Percentiles rank a stretch among this genome's conserved stretches.
These are phyloP conservation scores for Hsuehochloa calcarea DNA, from an alignment of 176 grass and related monocot genomes.

Conservation along the genomic window DNA sequence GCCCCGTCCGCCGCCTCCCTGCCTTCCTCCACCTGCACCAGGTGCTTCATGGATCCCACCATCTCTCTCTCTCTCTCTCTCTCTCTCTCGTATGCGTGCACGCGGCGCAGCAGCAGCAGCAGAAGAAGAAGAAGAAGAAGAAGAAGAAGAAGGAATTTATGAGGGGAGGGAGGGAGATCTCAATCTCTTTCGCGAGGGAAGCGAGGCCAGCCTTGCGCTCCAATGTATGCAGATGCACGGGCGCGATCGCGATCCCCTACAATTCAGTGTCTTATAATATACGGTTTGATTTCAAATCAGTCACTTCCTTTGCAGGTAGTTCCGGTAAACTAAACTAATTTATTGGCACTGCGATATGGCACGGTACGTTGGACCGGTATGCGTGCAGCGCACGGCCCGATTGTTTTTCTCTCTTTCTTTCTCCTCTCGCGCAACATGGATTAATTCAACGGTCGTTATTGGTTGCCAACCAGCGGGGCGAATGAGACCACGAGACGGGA, in stretches of 20 bases:
- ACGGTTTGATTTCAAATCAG: too few relatives aligned
- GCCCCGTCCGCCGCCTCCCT: conserved; percentile 44
- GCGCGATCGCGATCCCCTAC: background rate
- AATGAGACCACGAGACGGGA: too few relatives aligned
- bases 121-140: background rate
- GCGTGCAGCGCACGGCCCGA: too few relatives aligned
- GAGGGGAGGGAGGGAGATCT: background rate
- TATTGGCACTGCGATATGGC: too few relatives aligned
- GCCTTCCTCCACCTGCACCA: conserved; percentile 72
- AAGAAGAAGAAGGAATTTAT: background rate
- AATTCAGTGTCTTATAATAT: background rate
- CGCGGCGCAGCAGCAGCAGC: background rate
- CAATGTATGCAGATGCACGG: background rate
- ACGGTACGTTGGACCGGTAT: too few relatives aligned
- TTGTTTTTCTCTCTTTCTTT: too few relatives aligned
- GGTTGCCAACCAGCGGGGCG: too few relatives aligned
- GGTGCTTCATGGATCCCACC: conserved; percentile 62
- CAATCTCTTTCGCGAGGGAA: background rate
- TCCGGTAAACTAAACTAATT: too few relatives aligned
- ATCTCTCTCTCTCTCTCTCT: background rate
- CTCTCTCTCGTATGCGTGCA: background rate
- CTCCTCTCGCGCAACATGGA: too few relatives aligned
- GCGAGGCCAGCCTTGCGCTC: background rate
- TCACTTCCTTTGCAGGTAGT: too few relatives aligned
- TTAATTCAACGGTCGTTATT: too few relatives aligned